phyloP scores from a whole-genome alignment of 176 grass and related monocot genomes.

The Carex myosuroides region DNA sequence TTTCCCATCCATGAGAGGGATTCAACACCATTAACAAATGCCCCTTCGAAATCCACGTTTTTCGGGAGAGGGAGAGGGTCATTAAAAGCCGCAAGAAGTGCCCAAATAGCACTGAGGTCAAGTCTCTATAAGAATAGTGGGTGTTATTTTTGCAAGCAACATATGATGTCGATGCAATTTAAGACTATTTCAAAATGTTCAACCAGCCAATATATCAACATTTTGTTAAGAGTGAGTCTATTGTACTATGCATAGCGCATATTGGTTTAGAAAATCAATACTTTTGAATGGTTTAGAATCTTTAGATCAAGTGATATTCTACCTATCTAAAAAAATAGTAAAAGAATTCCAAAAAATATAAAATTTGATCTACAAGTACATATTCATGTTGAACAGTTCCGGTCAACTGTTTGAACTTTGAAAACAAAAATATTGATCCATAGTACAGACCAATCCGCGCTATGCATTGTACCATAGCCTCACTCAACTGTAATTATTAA shows the following conservation, averaged over 20 bases:
- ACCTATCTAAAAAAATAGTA: too few relatives aligned
- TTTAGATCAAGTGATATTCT: too few relatives aligned
- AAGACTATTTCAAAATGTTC: not conserved
- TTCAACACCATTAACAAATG: slow-evolving; percentile 74
- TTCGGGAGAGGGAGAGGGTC: slow-evolving; percentile 61
- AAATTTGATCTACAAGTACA: too few relatives aligned
- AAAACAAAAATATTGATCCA: too few relatives aligned
- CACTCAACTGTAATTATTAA: not conserved
- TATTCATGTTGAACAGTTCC: too few relatives aligned
- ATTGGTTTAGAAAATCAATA: too few relatives aligned
- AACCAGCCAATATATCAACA: not conserved
- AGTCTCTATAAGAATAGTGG: slow-evolving; percentile 47
- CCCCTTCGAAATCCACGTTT: slow-evolving; percentile 58
- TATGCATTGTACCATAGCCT: too few relatives aligned
- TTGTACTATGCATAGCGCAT: too few relatives aligned
- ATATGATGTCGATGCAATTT: not conserved
- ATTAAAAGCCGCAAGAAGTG: slow-evolving; percentile 86
- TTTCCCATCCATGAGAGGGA: slow-evolving; percentile 97
- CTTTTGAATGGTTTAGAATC: too few relatives aligned
- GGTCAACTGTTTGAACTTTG: too few relatives aligned
- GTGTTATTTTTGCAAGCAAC: not conserved
- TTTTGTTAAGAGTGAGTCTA: not conserved
- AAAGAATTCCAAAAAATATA: too few relatives aligned
- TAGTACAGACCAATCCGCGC: too few relatives aligned
- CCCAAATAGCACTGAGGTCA: slow-evolving; percentile 82